Evolutionary conservation across 495 filamentous ascomycete species (phyloP), one percentile per base, ranked within the genome.

Genomic region (Schizothecium vesticola): DNA sequence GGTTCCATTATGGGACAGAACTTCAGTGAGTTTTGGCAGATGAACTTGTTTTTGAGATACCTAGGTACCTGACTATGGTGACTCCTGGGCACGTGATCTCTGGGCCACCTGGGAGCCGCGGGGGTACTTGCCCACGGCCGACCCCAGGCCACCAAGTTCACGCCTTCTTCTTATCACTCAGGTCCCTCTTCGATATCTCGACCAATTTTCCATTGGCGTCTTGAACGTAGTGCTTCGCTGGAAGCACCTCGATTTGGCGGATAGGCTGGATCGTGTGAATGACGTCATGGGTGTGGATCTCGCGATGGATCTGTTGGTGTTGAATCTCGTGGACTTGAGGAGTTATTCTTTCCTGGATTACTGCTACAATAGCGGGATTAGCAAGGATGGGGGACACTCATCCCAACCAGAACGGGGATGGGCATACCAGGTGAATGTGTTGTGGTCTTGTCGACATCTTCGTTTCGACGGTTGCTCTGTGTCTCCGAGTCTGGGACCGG

Each of bases 251-350:
- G 13, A 82, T 76, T 16, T 86, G 84, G 28, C 78, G 78, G 56
- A 88, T 73, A 4, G 87, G 87, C 10, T 82, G 82, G 26, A 86
- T 80, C 16, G 79, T 80, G 65, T 86, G 84, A 64, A 81, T 81
- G 22, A 84, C 73, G 31, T 88, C 82, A 71, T 88, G 76, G 22
- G 78, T 80, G 71, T 89, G 86, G 67, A 87, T 84, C 31, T 88
- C 86, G 26, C 85, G 83, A 4, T 83, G 79, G 29, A 87, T 84
- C 9, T 69, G 61, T 70, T 88, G 82, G 72, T 87, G 71, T 16
- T 75, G 70, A 56, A 87, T 76, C 51, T 87, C 75, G 71, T 85
- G 85, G 3, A 76, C 70, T 0, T 78, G 69, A 9, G 77, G 77
- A 22, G 76, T 77, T 60, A 89, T 74, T 1, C 75, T 78, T 71